Base-by-base conservation (phyloP, 176 grass and related monocot species). In the Otatea glauca region DNA sequence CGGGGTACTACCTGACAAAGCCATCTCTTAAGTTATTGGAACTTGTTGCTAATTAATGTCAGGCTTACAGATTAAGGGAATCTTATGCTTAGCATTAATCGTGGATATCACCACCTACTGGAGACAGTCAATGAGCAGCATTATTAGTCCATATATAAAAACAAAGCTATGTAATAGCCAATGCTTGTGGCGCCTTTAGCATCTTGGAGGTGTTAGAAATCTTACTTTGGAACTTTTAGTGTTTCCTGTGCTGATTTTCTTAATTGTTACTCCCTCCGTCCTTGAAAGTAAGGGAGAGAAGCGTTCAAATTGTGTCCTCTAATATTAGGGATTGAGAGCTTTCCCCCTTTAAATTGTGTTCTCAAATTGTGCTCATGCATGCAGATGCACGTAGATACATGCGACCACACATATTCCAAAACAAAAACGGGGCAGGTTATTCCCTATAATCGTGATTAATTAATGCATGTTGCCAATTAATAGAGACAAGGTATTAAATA, bases 181-280 rank as follows among this genome's bases (percentile, higher is more conserved):
- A 66, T 86, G 39, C 39, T 72, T 78, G n/a, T 86, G 68, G 66
- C 0, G 20, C 63, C 76, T 89, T 80, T 85, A 59, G 76, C 87
- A 89, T 89, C 76, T 80, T 7, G 4, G 50, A 69, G 70, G 11
- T 85, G 61, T 39, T 85, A 48, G 50, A 61, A 68, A 78, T 70
- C 51, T 60, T 70, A 9, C 64, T 2, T 45, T 71, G 18, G 41
- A 62, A 68, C 64, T 78, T 14, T 70, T 64, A 54, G 23, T 45
- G 24, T 47, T 13, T 9, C 25, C 11, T 77, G 5, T n/a, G 48
- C 76, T 77, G 4, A 4, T 68, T 84, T 76, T 74, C 9, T 59
- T 69, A 58, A 81, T 44, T 88, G 42, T 64, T 78, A 37, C 35
- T 34, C 34, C 2, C 34, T 34, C 34, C 2, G 34, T 34, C n/a